A percentile compares a stretch with the other conserved stretches of the same genome.
Evolutionary conservation across 352 stramenopile genomes (phyloP).

Genomic region (Sclerospora graminicola): DNA sequence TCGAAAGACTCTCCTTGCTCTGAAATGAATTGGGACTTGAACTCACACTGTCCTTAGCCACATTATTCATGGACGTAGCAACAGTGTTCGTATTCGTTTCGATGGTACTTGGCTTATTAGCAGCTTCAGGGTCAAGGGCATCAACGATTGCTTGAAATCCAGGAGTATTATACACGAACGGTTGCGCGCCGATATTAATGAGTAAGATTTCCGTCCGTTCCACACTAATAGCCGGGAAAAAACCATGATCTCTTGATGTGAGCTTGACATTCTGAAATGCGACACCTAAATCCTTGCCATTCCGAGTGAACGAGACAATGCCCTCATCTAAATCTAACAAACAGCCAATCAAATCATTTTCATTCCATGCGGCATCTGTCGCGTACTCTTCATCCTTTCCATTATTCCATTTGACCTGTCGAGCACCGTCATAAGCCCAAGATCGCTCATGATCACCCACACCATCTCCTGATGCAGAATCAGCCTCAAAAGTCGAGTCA

Average conservation of each 20-base stretch:
- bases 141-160: constrained; percentile 42
- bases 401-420: constrained; percentile 78
- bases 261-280: constrained; percentile 45
- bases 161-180: constrained; percentile 43
- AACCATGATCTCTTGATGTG: constrained; percentile 19
- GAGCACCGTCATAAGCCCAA: constrained; percentile 86
- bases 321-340: constrained; percentile 66
- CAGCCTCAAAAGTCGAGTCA: constrained; percentile 60
- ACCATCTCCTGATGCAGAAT: constrained; percentile 78
- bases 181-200: constrained; percentile 75
- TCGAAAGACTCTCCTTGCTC: background rate
- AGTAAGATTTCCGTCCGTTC: constrained; percentile 75
- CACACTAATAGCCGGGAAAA: constrained; percentile 76
- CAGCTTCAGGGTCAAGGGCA: constrained; percentile 13
- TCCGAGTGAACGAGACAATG: constrained; percentile 72
- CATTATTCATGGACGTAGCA: background rate
- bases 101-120: background rate
- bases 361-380: constrained; percentile 36
- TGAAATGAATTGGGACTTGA: background rate
- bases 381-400: constrained; percentile 59
- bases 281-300: constrained; percentile 58
- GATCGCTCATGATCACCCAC: constrained; percentile 85
- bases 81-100: background rate
- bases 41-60: background rate
- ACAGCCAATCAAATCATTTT: constrained; percentile 85